Evolutionary conservation across 176 grass and related monocot genomes (phyloP), one percentile per base, ranked within the genome.

Genomic region (Chloris gayana): DNA sequence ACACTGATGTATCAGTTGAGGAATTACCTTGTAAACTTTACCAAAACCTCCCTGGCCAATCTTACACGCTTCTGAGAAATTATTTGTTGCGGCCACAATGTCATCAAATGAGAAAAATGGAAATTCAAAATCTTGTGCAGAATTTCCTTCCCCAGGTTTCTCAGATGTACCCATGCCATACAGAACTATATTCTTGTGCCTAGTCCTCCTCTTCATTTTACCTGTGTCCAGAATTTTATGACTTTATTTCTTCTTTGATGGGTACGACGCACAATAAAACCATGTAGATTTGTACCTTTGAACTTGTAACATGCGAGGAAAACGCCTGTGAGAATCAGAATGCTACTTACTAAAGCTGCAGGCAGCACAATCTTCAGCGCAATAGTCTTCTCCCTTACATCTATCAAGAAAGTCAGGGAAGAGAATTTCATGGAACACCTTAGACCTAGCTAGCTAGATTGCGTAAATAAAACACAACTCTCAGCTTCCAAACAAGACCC

Each of bases 1-100:
- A 42, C 10, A 42, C 39, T 42, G 10, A 6, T 44, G n/a, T n/a
- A n/a, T n/a, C n/a, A 13, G 41, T 11, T 44, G 41, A 44, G 9
- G 41, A 44, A 1, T 27, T 85, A 85, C 87, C 87, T 85, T 82
- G 10, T 72, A 85, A 64, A 89, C 82, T 65, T 80, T 75, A 12
- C 82, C 87, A 58, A 89, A 89, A 29, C 82, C 82, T 21, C 82
- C 87, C 13, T 85, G 70, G 5, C 87, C 77, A 27, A 89, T 51
- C 63, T 37, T 73, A 47, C 13, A 62, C 49, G 54, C 14, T 15
- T 63, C 44, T 0, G 66, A 78, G 17, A 90, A 90, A 64, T 86
- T 76, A 46, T 39, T 0, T 5, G 71, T 90, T 0, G 73, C 78
- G 4, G 10, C 6, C 0, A n/a, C 31, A 45, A 90, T 77, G 13